phyloP scores from a whole-genome alignment of 805 yeast genomes.

The Candida loeiensis region DNA sequence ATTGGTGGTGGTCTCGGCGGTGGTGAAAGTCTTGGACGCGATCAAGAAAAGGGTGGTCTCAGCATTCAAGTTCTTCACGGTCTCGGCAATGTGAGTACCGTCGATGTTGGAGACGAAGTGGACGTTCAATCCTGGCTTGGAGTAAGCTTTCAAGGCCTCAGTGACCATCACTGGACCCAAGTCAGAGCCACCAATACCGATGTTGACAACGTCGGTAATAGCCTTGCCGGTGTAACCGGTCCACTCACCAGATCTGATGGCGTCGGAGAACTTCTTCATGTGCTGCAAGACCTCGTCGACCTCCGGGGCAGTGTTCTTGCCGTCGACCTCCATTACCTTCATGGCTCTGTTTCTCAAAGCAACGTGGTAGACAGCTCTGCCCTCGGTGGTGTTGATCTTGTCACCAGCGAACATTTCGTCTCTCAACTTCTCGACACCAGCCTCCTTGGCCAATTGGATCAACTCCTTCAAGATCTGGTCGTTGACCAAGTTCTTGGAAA shows the following conservation, averaged over 20 bases:
- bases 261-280: conserved; percentile 92
- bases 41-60: conserved; percentile 91
- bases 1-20: conserved; percentile 96
- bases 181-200: conserved; percentile 99
- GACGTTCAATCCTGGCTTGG: conserved; percentile 66
- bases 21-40: conserved; percentile 98
- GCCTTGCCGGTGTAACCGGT: conserved; percentile 94
- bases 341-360: conserved; percentile 92
- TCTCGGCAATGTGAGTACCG: conserved; percentile 95
- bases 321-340: conserved; percentile 85
- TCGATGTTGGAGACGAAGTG: conserved; percentile 98
- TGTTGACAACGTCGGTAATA: conserved; percentile 92
- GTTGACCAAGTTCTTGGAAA: conserved; percentile 89
- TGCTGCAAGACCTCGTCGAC: conserved; percentile 89
- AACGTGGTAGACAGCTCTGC: conserved; percentile 94
- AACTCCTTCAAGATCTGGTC: conserved; percentile 72
- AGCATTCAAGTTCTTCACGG: conserved; percentile 70
- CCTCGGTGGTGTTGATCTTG: conserved; percentile 93
- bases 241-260: conserved; percentile 91
- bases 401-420: conserved; percentile 91
- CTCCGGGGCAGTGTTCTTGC: conserved; percentile 83
- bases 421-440: conserved; percentile 80
- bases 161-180: conserved; percentile 99
- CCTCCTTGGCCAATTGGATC: conserved; percentile 81
- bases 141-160: conserved; percentile 91